Evolutionary conservation across 2,329 filamentous ascomycete genomes (phyloP).

Genomic region (Botrytis fragariae): DNA sequence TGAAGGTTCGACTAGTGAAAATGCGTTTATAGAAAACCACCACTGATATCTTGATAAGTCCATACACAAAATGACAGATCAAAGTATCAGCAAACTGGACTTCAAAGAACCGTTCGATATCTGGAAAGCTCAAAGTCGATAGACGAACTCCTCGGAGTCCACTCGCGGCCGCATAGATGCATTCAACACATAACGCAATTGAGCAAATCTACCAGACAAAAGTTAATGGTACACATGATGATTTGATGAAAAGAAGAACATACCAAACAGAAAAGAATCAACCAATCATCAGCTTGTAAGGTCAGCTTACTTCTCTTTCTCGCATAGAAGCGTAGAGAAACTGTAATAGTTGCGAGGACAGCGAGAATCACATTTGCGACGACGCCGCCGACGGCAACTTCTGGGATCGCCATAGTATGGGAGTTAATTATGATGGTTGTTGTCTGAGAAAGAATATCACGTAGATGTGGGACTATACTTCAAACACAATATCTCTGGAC

Average conservation of each 20-base stretch:
- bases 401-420: background rate
- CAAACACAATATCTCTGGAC: background rate
- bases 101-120: conserved; percentile 7
- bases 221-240: background rate
- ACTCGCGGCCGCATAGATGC: conserved; percentile 9
- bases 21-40: conserved; percentile 16
- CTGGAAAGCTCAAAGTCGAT: conserved; percentile 1
- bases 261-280: conserved; percentile 13
- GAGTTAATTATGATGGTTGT: background rate
- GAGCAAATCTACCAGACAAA: background rate
- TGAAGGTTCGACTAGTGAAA: conserved; percentile 2
- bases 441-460: background rate
- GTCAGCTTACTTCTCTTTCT: conserved; percentile 8
- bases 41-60: conserved; percentile 15
- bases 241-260: background rate
- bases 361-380: conserved; percentile 13
- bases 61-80: conserved; percentile 17
- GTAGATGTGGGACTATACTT: background rate
- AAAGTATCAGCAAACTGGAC: conserved; percentile 10
- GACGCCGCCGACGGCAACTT: conserved; percentile 6
- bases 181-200: background rate
- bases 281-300: conserved; percentile 15
- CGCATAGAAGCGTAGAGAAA: conserved; percentile 11
- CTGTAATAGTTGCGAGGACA: background rate
- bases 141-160: conserved; percentile 9